Conservation (phyloP, 106 monocot species). For the Cymbidium sinense region DNA sequence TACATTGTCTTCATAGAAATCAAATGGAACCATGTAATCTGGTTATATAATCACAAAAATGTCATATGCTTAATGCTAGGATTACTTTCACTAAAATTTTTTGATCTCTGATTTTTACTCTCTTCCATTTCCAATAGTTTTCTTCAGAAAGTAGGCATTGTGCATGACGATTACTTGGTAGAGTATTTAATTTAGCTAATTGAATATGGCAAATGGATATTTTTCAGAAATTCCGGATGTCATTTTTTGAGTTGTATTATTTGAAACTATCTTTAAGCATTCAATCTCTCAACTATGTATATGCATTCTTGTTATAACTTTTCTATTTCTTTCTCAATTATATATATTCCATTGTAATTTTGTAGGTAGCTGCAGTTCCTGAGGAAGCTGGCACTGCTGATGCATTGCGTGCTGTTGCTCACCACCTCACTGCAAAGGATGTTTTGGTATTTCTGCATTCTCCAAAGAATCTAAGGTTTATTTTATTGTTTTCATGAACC, state of each 20-base stretch:
- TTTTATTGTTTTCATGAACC: slow-evolving; percentile 2
- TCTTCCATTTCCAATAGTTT: neutral
- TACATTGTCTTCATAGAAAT: slow-evolving; percentile 1
- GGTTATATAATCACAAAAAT: neutral
- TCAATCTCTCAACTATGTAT: neutral
- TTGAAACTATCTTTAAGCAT: neutral
- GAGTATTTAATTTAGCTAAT: neutral
- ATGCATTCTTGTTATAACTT: neutral
- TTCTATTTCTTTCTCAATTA: neutral
- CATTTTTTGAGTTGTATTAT: neutral
- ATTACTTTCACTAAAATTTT: neutral
- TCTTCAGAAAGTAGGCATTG: neutral
- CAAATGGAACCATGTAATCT: neutral
- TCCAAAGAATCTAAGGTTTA: neutral
- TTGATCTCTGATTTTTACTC: neutral
- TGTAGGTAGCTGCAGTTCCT: slow-evolving; percentile 75
- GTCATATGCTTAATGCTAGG: neutral
- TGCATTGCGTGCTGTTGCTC: slow-evolving; percentile 66
- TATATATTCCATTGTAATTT: neutral
- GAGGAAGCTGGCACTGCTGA: slow-evolving; percentile 90
- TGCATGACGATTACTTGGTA: neutral
- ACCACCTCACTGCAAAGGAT: slow-evolving; percentile 70
- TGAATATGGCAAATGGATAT: neutral
- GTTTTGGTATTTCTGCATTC: slow-evolving; percentile 49
- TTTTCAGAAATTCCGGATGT: neutral